Base-by-base conservation (phyloP, 1,284 basidiomycete species). In the Melampsora abietis-canadensis region DNA sequence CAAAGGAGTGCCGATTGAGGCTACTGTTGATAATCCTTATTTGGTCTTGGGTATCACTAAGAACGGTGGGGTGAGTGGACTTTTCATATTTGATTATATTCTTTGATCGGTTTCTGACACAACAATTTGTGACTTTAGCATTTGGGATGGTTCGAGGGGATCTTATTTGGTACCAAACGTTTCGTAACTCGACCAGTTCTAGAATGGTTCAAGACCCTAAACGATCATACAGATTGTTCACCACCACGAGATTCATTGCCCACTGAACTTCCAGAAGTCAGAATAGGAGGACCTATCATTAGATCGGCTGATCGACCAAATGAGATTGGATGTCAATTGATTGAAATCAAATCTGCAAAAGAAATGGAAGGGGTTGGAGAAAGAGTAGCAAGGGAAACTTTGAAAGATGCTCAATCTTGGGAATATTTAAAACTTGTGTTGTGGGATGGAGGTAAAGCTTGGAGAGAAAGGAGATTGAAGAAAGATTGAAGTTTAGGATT, bases 11-110 rank as follows among this genome's bases (percentile, higher is more conserved):
- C 67, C 70, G 19, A 46, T 70, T 27, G 57, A 67, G 15, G 40
- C 37, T 34, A 64, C 34, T n/a, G 54, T 66, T 14, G 54, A 66
- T n/a, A 66, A 72, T 48, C 66, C 64, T 6, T 72, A 88, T 81
- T 87, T 92, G 14, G 86, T 88, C 12, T 86, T 91, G 80, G 89
- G 86, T 15, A 83, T 91, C 69, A 95, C 95, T 0, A 84, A 85
- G 46, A 85, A 86, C 19, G 95, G 96, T 0, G 96, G 96, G 92
- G 94, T 98, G 95, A 81, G 88, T 90, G 78, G 83, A 61, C 83
- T 78, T 15, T 79, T 77, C 68, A 66, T 66, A 4, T 21, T 7
- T 66, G 12, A n/a, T 62, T 15, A 34, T 21, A 57, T n/a, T 30
- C 10, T n/a, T 57, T 17, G 54, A 10, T 57, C 30, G 8, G 21